Conservation (phyloP, 257 asterid species). For the Scutellaria barbata region DNA sequence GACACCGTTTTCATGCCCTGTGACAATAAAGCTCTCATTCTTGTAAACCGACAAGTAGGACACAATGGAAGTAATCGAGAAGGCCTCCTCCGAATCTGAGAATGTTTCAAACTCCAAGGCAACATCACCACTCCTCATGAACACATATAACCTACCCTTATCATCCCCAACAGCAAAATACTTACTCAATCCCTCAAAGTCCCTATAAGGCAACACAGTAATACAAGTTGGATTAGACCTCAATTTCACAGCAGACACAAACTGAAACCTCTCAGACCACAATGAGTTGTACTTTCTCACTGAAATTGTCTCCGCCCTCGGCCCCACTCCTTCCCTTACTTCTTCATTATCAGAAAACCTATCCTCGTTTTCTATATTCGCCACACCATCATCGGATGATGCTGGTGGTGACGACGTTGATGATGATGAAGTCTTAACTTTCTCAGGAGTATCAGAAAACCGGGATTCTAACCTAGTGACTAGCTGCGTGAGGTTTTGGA, state of each 20-base stretch:
- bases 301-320: constrained; percentile 42
- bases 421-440: constrained; percentile 31
- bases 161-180: constrained; percentile 86
- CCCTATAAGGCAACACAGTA: constrained; percentile 70
- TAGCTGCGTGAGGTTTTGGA: constrained; percentile 61
- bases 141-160: constrained; percentile 62
- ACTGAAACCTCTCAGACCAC: constrained; percentile 93
- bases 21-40: constrained; percentile 78
- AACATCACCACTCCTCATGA: constrained; percentile 75
- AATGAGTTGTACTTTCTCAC: constrained; percentile 72
- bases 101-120: constrained; percentile 58
- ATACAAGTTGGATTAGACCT: constrained; percentile 69
- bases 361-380: constrained; percentile 32
- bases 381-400: constrained; percentile 27
- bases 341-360: constrained; percentile 38
- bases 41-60: constrained; percentile 72
- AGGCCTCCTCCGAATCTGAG: constrained; percentile 36
- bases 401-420: not conserved
- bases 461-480: constrained; percentile 72
- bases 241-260: constrained; percentile 85
- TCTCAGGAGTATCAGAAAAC: constrained; percentile 39
- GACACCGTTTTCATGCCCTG: constrained; percentile 78
- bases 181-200: constrained; percentile 77
- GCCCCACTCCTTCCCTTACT: constrained; percentile 16
- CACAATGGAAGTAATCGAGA: constrained; percentile 57